These are phyloP conservation scores for Plasmodium gallinaceum DNA, from an alignment of 169 alveolate species.

Conservation along the genomic window DNA sequence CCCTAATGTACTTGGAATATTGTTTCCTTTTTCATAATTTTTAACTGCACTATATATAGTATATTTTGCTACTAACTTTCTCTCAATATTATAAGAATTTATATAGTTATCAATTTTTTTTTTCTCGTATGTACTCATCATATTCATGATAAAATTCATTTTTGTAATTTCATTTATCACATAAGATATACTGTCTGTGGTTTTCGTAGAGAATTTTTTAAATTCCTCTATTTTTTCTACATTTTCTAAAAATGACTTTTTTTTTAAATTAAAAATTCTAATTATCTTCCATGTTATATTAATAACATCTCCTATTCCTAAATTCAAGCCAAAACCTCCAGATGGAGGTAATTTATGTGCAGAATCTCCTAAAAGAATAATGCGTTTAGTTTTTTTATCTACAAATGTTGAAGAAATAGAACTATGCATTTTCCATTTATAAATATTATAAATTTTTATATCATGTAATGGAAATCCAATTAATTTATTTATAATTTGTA, in stretches of 20 bases:
- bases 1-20: slow-evolving; percentile 55
- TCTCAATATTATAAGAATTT: slow-evolving; percentile 70
- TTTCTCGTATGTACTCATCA: slow-evolving; percentile 15
- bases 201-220: background rate
- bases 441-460: slow-evolving; percentile 78
- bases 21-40: slow-evolving; percentile 76
- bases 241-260: slow-evolving; percentile 7
- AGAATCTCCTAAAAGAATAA: slow-evolving; percentile 93
- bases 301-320: slow-evolving; percentile 93
- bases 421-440: slow-evolving; percentile 89
- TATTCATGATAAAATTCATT: background rate
- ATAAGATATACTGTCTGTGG: background rate
- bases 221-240: background rate
- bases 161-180: background rate
- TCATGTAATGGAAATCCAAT: slow-evolving; percentile 81
- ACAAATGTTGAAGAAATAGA: slow-evolving; percentile 84
- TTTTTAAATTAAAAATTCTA: slow-evolving; percentile 60
- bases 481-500: slow-evolving; percentile 78
- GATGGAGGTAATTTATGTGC: slow-evolving; percentile 96
- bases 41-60: slow-evolving; percentile 51
- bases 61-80: slow-evolving; percentile 66
- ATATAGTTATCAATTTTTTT: slow-evolving; percentile 52
- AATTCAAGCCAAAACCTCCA: slow-evolving; percentile 95
- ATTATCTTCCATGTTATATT: slow-evolving; percentile 87
- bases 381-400: slow-evolving; percentile 79